phyloP scores from a whole-genome alignment of 202 grass and related monocot species.

The Carex sylvatica region DNA sequence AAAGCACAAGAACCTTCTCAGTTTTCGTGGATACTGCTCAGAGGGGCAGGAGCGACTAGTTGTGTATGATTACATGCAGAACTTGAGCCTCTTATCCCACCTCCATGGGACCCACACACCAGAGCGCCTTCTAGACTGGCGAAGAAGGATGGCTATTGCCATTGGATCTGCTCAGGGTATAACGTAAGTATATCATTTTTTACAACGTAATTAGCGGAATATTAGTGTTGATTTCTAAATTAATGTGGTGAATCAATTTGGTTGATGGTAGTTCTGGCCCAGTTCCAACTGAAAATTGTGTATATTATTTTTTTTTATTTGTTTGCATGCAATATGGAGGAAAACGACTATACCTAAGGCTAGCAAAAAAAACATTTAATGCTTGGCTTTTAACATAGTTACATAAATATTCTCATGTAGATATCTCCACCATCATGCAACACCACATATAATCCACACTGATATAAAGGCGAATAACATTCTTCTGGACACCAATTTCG shows the following conservation, averaged over 20 bases:
- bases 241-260: neutral
- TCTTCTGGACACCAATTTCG: constrained; percentile 60
- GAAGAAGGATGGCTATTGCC: constrained; percentile 56
- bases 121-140: constrained; percentile 76
- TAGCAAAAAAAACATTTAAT: neutral
- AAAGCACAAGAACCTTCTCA: constrained; percentile 80
- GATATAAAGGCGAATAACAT: constrained; percentile 74
- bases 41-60: constrained; percentile 71
- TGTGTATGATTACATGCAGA: constrained; percentile 73
- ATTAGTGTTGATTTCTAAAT: neutral
- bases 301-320: neutral
- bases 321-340: neutral
- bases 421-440: constrained; percentile 57
- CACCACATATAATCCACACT: constrained; percentile 58
- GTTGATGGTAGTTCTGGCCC: neutral
- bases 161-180: constrained; percentile 57
- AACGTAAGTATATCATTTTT: constrained; percentile 40
- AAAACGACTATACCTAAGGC: neutral
- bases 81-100: constrained; percentile 67
- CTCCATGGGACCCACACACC: constrained; percentile 63
- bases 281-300: neutral
- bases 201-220: constrained; percentile 16
- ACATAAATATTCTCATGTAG: constrained; percentile 26
- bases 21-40: constrained; percentile 65
- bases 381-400: neutral